Conservation (phyloP, 495 filamentous ascomycete species). For the Neurospora pannonica region DNA sequence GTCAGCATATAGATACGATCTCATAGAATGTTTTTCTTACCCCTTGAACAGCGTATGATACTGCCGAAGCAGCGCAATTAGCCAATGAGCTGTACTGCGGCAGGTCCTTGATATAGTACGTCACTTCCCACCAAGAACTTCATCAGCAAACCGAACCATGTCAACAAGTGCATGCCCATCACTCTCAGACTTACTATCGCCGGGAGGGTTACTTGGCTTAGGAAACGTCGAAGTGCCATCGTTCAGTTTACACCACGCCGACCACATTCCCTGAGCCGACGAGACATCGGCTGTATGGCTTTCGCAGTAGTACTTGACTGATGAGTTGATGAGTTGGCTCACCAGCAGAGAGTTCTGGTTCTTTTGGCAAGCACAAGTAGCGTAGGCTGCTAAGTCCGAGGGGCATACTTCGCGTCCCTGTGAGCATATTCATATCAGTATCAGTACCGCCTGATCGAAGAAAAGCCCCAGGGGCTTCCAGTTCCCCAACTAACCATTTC, state of each 20-base stretch:
- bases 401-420: conserved; percentile 27
- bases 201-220: conserved; percentile 31
- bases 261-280: conserved; percentile 38
- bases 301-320: conserved; percentile 31
- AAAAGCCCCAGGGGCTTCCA: neutral
- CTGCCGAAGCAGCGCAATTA: conserved; percentile 30
- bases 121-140: conserved; percentile 20
- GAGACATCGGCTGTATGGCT: conserved; percentile 30
- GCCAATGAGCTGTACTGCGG: conserved; percentile 33
- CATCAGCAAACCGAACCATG: conserved; percentile 1
- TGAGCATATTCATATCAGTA: neutral
- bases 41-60: conserved; percentile 30
- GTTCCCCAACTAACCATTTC: conserved; percentile 21
- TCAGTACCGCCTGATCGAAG: neutral
- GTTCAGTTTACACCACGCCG: conserved; percentile 37
- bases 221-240: conserved; percentile 38
- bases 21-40: conserved; percentile 24
- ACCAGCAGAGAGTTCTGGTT: conserved; percentile 32
- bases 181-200: conserved; percentile 26
- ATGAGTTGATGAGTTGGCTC: conserved; percentile 29
- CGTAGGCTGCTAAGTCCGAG: conserved; percentile 28
- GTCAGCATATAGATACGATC: no score
- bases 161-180: neutral
- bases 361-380: conserved; percentile 39
- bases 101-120: conserved; percentile 42